phyloP scores from a whole-genome alignment of 305 asterid species.

The Rubia tinctorum region DNA sequence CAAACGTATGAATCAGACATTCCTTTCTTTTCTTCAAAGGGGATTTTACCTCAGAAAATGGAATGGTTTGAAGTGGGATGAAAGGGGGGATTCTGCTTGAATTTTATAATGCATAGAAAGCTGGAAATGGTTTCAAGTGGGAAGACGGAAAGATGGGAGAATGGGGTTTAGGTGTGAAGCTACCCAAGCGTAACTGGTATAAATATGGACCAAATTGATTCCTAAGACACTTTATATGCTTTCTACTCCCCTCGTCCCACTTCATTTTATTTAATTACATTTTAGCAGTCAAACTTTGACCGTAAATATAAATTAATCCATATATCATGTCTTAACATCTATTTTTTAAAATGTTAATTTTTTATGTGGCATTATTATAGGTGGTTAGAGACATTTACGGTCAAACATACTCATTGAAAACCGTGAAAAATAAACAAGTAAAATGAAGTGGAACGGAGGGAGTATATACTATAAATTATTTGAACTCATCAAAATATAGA shows the following conservation, averaged over 20 bases:
- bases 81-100: not conserved
- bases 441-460: too few relatives aligned
- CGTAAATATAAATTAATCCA: too few relatives aligned
- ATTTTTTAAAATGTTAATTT: too few relatives aligned
- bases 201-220: conserved; percentile 3
- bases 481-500: not conserved
- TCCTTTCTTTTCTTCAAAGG: not conserved
- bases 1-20: not conserved
- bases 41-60: not conserved
- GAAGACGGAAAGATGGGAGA: conserved; percentile 7
- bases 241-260: not conserved
- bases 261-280: too few relatives aligned
- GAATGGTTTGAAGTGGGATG: not conserved
- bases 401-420: too few relatives aligned
- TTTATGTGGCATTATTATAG: too few relatives aligned
- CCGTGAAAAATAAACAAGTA: too few relatives aligned
- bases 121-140: not conserved
- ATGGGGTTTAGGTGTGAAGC: conserved; percentile 13
- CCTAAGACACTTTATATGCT: conserved; percentile 14
- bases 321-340: too few relatives aligned
- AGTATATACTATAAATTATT: not conserved
- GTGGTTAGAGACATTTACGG: too few relatives aligned
- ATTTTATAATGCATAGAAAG: not conserved
- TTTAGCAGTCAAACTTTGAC: too few relatives aligned
- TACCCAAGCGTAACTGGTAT: conserved; percentile 11